Evolutionary conservation across 2,329 filamentous ascomycete species (phyloP).

Genomic region (Neopestalotiopsis sp.): DNA sequence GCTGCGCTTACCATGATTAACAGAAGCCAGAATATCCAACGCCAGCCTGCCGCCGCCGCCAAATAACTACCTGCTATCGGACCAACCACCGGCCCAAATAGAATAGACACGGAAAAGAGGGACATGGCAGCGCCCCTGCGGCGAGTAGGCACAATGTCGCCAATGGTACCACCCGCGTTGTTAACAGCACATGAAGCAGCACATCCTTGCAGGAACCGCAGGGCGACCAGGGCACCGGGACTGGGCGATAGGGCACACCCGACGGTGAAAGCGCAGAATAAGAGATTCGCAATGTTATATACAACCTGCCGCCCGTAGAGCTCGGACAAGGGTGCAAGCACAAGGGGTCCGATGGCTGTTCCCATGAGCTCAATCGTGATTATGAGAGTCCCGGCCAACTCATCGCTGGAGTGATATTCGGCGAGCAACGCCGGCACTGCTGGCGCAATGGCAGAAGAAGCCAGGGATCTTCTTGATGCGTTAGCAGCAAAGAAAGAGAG

Average conservation of each 20-base stretch:
- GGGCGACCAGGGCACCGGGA: background rate
- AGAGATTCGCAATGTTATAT: background rate
- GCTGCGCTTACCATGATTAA: background rate
- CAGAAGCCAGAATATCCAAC: conserved; percentile 11
- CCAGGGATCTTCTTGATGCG: too few species aligned
- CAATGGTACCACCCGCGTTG: background rate
- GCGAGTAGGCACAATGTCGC: background rate
- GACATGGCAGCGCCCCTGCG: conserved; percentile 21
- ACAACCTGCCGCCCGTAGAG: background rate
- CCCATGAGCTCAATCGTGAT: too few species aligned
- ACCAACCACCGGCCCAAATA: conserved; percentile 36
- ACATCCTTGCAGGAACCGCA: background rate
- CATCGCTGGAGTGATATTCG: too few species aligned
- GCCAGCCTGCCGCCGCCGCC: conserved; percentile 35
- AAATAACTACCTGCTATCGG: conserved; percentile 44
- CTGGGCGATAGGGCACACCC: background rate
- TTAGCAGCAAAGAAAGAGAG: too few species aligned
- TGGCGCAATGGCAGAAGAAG: too few species aligned
- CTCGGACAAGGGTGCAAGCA: too few species aligned
- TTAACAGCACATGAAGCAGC: background rate
- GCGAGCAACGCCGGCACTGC: too few species aligned
- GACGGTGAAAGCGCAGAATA: background rate
- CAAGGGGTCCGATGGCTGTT: too few species aligned
- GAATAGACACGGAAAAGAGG: conserved; percentile 42
- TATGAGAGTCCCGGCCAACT: too few species aligned